Base-by-base conservation (phyloP, 2,329 filamentous ascomycete genomes). In the Alternaria gansuensis region DNA sequence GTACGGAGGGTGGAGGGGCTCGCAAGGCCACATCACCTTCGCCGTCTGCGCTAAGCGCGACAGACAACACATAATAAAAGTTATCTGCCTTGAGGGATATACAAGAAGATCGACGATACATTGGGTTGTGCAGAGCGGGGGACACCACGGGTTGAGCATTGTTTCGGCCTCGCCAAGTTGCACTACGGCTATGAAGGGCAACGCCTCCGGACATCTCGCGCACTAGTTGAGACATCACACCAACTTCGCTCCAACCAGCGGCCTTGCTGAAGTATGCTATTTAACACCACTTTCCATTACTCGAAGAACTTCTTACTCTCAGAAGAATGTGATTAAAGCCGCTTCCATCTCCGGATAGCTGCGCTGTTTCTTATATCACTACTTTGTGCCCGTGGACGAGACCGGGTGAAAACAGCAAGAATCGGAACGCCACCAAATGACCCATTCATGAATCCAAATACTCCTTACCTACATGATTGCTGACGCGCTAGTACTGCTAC, bases 151-250 rank as follows among this genome's bases (percentile, higher is more conserved):
- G 34, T 43, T 55, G 48, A 45, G 40, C 45, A 43, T 51, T 44
- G 45, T 24, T 37, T 28, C 21, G 44, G 31, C 44, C 31, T 48
- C 44, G 50, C 54, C 45, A 54, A 45, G 54, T 45, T 34, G 43
- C 51, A 52, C 59, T 61, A 61, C 24, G 43, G 55, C 55, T 49
- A 31, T 40, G 46, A 46, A 17, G 40, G 59, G 54, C 23, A 60
- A 48, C 45, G 51, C 48, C 50, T 31, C 48, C 54, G 51, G 14
- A n/a, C 26, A 36, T 51, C 37, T 24, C 37, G 39, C 37, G 29
- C 39, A 43, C 54, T 53, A 53, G 49, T 53, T 45, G 26, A 44
- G 21, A 33, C 45, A 39, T 23, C 10, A 29, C 33, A 10, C 48
- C 24, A 24, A 29, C 28, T 21, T 21, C 40, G 45, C 14, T 44